Evolutionary conservation across 768 basidiomycete species (phyloP), one percentile per base, ranked within the genome.

Genomic region (Neoboletus magnificus): DNA sequence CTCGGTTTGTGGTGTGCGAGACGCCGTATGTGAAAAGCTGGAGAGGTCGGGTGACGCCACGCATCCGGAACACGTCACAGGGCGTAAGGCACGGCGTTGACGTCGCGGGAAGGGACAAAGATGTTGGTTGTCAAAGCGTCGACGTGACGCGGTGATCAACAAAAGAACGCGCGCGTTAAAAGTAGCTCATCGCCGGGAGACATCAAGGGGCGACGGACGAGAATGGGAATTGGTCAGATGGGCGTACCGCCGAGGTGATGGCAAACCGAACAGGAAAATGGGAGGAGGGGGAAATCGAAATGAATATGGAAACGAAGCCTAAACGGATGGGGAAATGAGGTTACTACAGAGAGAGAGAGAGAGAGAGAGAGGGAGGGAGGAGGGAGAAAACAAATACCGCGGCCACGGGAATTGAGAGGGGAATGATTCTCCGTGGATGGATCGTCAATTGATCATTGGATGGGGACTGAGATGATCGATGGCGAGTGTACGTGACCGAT

Each of bases 131-230:
- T 42, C 48, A 27, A n/a, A 36, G 35, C 20, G 27, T 27, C 46
- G 43, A 56, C 40, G 50, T 54, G 61, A 55, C 40, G 48, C 46
- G 48, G 61, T 60, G 61, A 65, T 58, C 59, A 55, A 40, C 13
- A 0, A 46, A 16, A 48, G 55, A 61, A 62, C 2, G 37, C 11
- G 42, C 23, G 36, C 23, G 50, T 44, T 25, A 50, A 40, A 47
- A 40, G 39, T 16, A 49, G 40, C 6, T 2, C 45, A 59, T 48
- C 45, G 45, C 57, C 58, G 40, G 42, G 23, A 33, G 48, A n/a
- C n/a, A 48, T 48, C 58, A 50, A 53, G 45, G 42, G 36, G 50
- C 52, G 57, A 48, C 25, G 47, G 30, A 45, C n/a, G 37, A 4
- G 27, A 48, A 54, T 13, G 48, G 58, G 6, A 44, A 35, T 9